phyloP scores from a whole-genome alignment of 164 flowering plant species.

The Vitis rupestris region DNA sequence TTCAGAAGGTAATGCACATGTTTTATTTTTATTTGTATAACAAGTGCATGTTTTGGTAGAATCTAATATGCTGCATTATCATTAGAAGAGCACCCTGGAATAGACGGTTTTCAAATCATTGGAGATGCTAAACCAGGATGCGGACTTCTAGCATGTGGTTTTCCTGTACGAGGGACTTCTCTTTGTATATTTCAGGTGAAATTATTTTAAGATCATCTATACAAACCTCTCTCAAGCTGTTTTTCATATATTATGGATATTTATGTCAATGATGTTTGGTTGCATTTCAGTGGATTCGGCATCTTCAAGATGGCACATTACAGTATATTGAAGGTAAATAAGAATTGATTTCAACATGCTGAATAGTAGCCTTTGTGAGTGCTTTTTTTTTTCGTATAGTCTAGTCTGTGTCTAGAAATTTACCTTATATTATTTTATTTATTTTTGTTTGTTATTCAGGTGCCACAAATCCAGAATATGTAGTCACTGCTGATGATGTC shows the following conservation, averaged over 20 bases:
- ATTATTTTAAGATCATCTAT: background rate
- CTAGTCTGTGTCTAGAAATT: background rate
- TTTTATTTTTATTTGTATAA: background rate
- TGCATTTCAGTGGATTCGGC: constrained; percentile 85
- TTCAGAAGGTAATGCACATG: constrained; percentile 39
- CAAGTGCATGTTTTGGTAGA: background rate
- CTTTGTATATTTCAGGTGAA: constrained; percentile 94
- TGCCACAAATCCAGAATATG: constrained; percentile 95
- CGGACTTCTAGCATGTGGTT: constrained; percentile 85
- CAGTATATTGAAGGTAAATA: constrained; percentile 84
- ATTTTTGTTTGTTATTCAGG: constrained; percentile 44
- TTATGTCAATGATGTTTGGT: constrained; percentile 12
- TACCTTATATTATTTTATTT: background rate
- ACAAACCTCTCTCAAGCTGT: background rate
- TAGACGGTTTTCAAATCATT: constrained; percentile 82
- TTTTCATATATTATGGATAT: background rate
- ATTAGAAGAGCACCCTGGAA: constrained; percentile 68
- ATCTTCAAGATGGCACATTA: constrained; percentile 87
- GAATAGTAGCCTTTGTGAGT: background rate
- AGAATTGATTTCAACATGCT: background rate
- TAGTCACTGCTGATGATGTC: constrained; percentile 95
- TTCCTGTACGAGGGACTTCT: constrained; percentile 80
- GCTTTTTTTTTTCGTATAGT: background rate
- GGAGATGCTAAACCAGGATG: constrained; percentile 88
- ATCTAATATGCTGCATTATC: constrained; percentile 13